Base-by-base conservation (phyloP, 1,139 yeast species). In the Hansenula anomala region DNA sequence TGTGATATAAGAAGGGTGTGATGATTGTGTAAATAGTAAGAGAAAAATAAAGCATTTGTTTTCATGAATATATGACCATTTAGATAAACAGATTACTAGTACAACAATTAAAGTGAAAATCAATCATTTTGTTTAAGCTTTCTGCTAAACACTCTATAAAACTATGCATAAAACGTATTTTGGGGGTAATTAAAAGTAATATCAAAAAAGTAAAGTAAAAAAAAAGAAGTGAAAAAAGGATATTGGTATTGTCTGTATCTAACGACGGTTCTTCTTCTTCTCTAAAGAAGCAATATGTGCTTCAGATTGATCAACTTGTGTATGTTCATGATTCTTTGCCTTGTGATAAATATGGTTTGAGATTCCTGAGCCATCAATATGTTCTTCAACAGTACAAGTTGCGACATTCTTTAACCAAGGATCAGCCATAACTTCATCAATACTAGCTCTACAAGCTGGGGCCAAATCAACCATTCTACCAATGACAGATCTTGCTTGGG, bases 211-310 rank as follows among this genome's bases (percentile, higher is more conserved):
- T 20, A 20, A 20, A 20, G 11, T 23, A 23, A 10, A 23, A 10
- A 23, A 11, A 23, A 23, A 8, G 25, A 23, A 23, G 7, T 23
- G 25, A 23, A 23, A 10, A 8, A 6, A 20, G 6, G 9, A 20
- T 20, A 20, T 6, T 20, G 22, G n/a, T n/a, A n/a, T n/a, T n/a
- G n/a, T n/a, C n/a, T n/a, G n/a, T n/a, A 13, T n/a, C 17, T 6
- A 10, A 16, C 28, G 13, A 18, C 73, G 71, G 57, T 73, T 77
- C 60, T 82, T 84, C 51, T 74, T 79, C 68, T 81, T 85, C 57
- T 90, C 97, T 50, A 88, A 73, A 38, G 94, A 85, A 14, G 97
- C 96, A 63, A 90, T 90, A 60, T 90, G 97, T 0, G 97, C 97
- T 53, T 87, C 95, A 43, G 88, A 81, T 59, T 87, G 96, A 52